Evolutionary conservation across 306 rosid genomes (phyloP), one percentile per base, ranked within the genome.

Genomic region (Cicer yamashitae): DNA sequence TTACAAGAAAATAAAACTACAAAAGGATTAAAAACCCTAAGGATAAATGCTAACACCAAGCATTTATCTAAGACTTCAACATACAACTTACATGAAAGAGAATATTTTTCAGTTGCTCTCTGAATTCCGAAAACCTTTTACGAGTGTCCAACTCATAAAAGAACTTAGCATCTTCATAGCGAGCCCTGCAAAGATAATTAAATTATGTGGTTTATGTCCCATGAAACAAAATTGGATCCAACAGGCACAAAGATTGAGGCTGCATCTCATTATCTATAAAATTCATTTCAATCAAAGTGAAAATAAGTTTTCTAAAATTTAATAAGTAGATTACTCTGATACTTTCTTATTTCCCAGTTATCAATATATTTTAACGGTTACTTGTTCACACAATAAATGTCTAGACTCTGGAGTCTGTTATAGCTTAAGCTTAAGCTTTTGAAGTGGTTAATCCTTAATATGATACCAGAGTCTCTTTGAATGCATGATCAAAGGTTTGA

Each of bases 121-220:
- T 87, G 64, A 91, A 91, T 77, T 94, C 96, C 39, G 89, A 84
- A 82, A 94, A 84, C 66, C 70, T 86, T 87, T 90, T 94, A 12
- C 80, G 76, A 7, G 90, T 88, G 79, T 94, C 97, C 82, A 85
- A 74, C 89, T 84, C 91, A 56, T 94, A 94, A 85, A 94, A 94
- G 86, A 94, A 94, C 70, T 91, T 94, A 1, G 98, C 98, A 91
- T 94, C 98, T 86, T 94, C 97, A 79, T 89, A 94, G 71, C 96
- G 94, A 67, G 98, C 96, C 79, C 97, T 94, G 87, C 85, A 91
- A 74, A 72, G 62, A 85, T 45, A 75, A 34, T 72, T 11, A 53
- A 62, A 41, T 11, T 52, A 63, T 7, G 53, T 25, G 25, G 77
- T 82, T 15, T 46, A 71, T 41, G 79, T 34, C 65, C 60, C 67